Evolutionary conservation across 2,329 filamentous ascomycete species (phyloP), one percentile per base, ranked within the genome.

Genomic region (Colletotrichum sp.): DNA sequence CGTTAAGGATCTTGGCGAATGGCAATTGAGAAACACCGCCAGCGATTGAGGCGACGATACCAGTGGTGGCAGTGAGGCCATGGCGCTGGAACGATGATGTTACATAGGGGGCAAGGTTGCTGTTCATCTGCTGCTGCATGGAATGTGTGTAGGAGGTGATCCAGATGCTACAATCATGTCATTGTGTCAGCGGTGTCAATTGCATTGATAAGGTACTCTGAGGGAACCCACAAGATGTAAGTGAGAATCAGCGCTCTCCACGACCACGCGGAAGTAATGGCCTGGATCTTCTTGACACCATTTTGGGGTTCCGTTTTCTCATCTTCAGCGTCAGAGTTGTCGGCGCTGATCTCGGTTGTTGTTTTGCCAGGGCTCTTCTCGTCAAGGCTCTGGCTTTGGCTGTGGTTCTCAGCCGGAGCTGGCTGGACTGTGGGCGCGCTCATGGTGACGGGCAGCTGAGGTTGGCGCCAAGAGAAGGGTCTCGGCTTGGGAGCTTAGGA

Each of bases 1-100:
- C 79, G 75, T 86, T 84, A 28, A 84, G 80, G 10, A 85, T 80
- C 77, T 86, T 87, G 30, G 85, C 85, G 77, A 85, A 82, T 7
- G 81, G 79, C n/a, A 82, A 78, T 70, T 82, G 80, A 13, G 80
- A 73, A 18, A 82, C 77, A 34, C 78, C 79, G 58, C 77, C 73
- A 48, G 83, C 79, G 68, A 82, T 82, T 76, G 80, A 84, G 32
- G 85, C 81, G 8, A 90, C 83, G 66, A 90, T 87, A 36, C 83
- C 83, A 48, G 87, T 85, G 5, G 87, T 84, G 3, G 85, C 83
- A 21, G 88, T 81, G 18, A 91, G 82, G 5, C 87, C 89, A 77
- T 90, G 89, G 6, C 82, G 78, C 18, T 83, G 79, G 78, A 89
- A 91, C 12, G 76, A 78, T 65, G 79, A 81, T 8, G 80, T 83